These are phyloP conservation scores for Populus tomentosa DNA, from an alignment of 441 rosid genomes.

Conservation along the genomic window DNA sequence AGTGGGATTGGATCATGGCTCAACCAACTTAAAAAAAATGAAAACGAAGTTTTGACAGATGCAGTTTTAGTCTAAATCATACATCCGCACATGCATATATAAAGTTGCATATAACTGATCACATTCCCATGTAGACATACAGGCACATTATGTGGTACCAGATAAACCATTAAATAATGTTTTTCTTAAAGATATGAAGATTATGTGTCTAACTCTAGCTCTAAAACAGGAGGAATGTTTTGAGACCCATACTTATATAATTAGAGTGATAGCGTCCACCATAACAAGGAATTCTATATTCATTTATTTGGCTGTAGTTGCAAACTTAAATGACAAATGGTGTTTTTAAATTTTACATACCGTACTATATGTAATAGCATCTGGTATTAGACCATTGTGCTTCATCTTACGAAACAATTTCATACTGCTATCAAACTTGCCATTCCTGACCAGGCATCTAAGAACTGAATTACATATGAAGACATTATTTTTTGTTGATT, in stretches of 20 bases:
- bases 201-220: not conserved
- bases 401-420: constrained; percentile 82
- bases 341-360: constrained; percentile 31
- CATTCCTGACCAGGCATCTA: constrained; percentile 68
- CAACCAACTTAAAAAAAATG: not conserved
- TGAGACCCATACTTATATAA: not conserved
- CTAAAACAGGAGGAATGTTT: not conserved
- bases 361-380: constrained; percentile 72
- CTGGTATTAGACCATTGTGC: constrained; percentile 76
- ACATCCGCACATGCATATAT: not conserved
- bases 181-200: not conserved
- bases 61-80: not conserved
- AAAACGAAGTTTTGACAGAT: not conserved
- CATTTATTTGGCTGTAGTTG: constrained; percentile 1
- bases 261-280: not conserved
- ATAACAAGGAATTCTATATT: not conserved
- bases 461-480: constrained; percentile 77
- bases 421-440: constrained; percentile 56
- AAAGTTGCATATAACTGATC: not conserved
- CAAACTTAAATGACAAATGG: not conserved
- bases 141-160: not conserved
- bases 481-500: constrained; percentile 56
- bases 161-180: not conserved
- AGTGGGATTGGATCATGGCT: not conserved
- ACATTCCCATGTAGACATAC: not conserved